Base-by-base conservation (phyloP, 805 yeast genomes). In the Candida piceae region DNA sequence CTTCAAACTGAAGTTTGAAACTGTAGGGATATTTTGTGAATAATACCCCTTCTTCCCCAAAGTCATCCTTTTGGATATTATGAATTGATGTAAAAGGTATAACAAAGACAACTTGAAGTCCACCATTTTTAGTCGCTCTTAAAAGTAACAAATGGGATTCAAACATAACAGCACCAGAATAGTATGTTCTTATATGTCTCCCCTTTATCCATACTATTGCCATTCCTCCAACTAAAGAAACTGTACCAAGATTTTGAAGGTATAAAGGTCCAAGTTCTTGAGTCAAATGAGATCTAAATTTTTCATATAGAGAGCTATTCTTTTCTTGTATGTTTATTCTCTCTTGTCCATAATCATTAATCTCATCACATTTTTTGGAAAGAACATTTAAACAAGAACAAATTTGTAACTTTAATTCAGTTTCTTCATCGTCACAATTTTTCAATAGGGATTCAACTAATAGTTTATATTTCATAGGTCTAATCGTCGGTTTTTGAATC, bases 401-500 rank as follows among this genome's bases (percentile, higher is more conserved):
- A 25, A n/a, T n/a, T n/a, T n/a, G n/a, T n/a, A n/a, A n/a, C n/a
- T n/a, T n/a, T n/a, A n/a, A n/a, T n/a, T n/a, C n/a, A 21, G 36
- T 40, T 4, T 40, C 40, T 37, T 53, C 59, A 13, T 42, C 45
- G 2, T 49, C 41, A 1, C 63, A 51, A 29, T 58, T 48, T 25
- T 64, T 61, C 7, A 52, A 35, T 27, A 71, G 44, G 1, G 71
- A 58, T 21, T 70, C 72, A n/a, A 74, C 44, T n/a, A 77, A 63
- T 24, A 77, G 56, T 36, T 67, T 63, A 48, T 77, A 76, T 44
- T 74, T 73, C 3, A 69, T 54, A 7, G 72, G 58, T 43, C 83
- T 54, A 28, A 69, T 55, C 9, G 74, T 61, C 3, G 84, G 83
- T 53, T 66, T 68, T 46, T 75, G 78, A 20, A 74, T 54, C 42